Evolutionary conservation across 345 rosid genomes (phyloP), one percentile per base, ranked within the genome.

Genomic region (Aethionema arabicum): DNA sequence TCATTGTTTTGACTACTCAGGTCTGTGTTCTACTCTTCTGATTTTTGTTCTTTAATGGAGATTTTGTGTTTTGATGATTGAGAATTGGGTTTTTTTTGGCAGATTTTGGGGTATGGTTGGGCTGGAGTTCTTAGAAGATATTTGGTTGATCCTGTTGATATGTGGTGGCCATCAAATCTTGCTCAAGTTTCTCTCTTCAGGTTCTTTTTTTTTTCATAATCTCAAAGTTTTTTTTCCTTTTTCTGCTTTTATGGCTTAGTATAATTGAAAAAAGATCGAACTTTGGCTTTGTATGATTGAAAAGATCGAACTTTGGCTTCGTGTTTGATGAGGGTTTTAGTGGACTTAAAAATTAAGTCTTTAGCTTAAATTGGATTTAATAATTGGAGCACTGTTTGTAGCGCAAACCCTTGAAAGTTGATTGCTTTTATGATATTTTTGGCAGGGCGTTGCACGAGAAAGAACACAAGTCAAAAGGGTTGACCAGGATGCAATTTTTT

Each of bases 81-180:
- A 39, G 44, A n/a, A 54, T 8, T 15, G 13, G 38, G 8, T 16
- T 7, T 48, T 62, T n/a, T 47, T 47, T 8, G 2, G 59, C 76
- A 92, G 99, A 47, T 95, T 29, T 42, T 95, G 76, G 99, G 99
- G 4, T 95, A 95, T 65, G 99, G 99, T 27, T 95, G 99, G 99
- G 99, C 99, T 68, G 99, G 99, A 38, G 82, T 95, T 82, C 73
- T 95, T 11, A 85, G 96, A 83, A 88, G 83, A 83, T 95, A 87
- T 74, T 60, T 95, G 65, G 99, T 95, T 59, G 89, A 95, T 77
- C 99, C 99, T 31, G 92, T 78, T 6, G 97, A 95, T 67, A 95
- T 95, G 99, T 95, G 99, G 99, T 95, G 99, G 99, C 99, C 99
- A 41, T 56, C 99, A 2, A 95, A 90, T 58, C 92, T 95, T 56